Evolutionary conservation across 2,329 filamentous ascomycete species (phyloP).

Genomic region (Nemania sp.): DNA sequence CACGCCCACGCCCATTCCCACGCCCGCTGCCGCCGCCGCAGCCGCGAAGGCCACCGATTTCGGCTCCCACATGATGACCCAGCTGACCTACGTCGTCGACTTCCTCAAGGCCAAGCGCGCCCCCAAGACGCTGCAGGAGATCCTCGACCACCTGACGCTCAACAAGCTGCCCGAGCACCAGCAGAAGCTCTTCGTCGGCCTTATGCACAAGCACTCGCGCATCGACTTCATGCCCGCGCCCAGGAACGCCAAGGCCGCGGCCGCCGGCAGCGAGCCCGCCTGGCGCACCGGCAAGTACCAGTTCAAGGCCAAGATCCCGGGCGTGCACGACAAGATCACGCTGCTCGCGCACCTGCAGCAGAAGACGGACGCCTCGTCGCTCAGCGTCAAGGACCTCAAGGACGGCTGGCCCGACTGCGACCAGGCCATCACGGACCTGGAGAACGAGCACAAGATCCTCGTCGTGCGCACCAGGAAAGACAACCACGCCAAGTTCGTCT

Average conservation of each 20-base stretch:
- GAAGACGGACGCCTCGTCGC: conserved; percentile 78
- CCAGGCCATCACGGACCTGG: conserved; percentile 75
- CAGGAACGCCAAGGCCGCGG: conserved; percentile 11
- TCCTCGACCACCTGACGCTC: conserved; percentile 80
- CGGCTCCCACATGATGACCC: conserved; percentile 80
- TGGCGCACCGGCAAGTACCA: conserved; percentile 74
- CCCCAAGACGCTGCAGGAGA: conserved; percentile 72
- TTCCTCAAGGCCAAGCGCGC: conserved; percentile 75
- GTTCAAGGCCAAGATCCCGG: conserved; percentile 79
- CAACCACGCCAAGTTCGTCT: conserved; percentile 81
- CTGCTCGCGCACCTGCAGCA: conserved; percentile 81
- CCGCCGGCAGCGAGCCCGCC: conserved; percentile 55
- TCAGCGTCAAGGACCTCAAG: conserved; percentile 87
- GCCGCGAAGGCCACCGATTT: conserved; percentile 67
- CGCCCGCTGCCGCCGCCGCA: conserved; percentile 43
- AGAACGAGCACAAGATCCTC: conserved; percentile 77
- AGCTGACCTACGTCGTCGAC: conserved; percentile 84
- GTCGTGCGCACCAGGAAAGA: conserved; percentile 94
- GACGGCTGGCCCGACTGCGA: conserved; percentile 93
- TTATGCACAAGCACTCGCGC: conserved; percentile 67
- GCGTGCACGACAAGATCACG: conserved; percentile 76
- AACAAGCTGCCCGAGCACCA: conserved; percentile 63
- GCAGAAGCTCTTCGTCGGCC: conserved; percentile 67
- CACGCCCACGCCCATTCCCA: conserved; percentile 38
- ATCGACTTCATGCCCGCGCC: conserved; percentile 61